These are phyloP conservation scores for Mucor circinelloides DNA, from an alignment of 371 early-diverging fungal species.

Conservation along the genomic window DNA sequence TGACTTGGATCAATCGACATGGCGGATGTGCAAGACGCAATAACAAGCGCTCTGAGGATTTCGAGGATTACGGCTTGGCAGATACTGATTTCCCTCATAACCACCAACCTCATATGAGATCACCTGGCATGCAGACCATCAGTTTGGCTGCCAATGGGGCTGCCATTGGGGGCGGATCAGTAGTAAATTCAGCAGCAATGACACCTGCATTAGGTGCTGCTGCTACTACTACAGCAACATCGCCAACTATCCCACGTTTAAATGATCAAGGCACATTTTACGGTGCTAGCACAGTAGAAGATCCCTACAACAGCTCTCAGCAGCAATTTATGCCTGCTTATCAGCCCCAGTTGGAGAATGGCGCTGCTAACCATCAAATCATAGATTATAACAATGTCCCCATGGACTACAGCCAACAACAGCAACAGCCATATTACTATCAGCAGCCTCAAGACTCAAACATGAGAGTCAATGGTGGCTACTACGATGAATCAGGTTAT, in stretches of 20 bases:
- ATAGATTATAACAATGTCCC: constrained; percentile 1
- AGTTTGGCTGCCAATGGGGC: neutral
- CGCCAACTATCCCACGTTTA: constrained; percentile 44
- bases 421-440: constrained; percentile 20
- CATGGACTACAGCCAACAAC: constrained; percentile 7
- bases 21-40: constrained; percentile 34
- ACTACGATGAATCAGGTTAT: constrained; percentile 22
- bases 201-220: constrained; percentile 13
- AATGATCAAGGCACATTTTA: constrained; percentile 50
- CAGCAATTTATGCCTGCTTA: constrained; percentile 17
- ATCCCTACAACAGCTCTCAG: constrained; percentile 21
- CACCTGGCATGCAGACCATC: neutral
- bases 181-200: constrained; percentile 3
- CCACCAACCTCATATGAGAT: constrained; percentile 30
- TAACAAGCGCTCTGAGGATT: constrained; percentile 32
- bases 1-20: constrained; percentile 39
- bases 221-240: constrained; percentile 12
- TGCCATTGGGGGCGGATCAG: neutral
- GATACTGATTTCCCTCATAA: constrained; percentile 51
- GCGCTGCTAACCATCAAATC: neutral
- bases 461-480: neutral
- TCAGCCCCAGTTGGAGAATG: constrained; percentile 10
- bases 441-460: neutral
- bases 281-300: neutral
- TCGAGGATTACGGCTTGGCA: constrained; percentile 49